Evolutionary conservation across 2,329 filamentous ascomycete species (phyloP), one percentile per base, ranked within the genome.

Genomic region (Daldinia sp.): DNA sequence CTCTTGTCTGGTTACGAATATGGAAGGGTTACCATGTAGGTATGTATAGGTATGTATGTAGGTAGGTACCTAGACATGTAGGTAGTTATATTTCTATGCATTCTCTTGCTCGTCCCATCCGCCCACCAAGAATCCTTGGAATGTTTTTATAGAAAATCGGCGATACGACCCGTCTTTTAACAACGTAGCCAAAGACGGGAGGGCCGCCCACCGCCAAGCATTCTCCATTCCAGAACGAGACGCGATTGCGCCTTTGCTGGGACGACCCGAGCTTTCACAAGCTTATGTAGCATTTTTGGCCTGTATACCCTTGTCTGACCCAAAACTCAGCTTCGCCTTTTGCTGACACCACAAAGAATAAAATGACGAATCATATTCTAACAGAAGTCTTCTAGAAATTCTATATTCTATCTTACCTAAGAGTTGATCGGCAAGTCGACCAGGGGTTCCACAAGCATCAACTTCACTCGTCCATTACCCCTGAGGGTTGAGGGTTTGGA

Each of bases 381-480:
- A 51, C 19, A 30, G 49, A 66, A 56, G 19, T 25, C 50, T 67
- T 67, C 64, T 56, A 59, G 64, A 67, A 67, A 30, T n/a, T 49
- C 43, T 54, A 61, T 56, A 61, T 51, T 25, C 30, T 43, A 58
- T 48, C 19, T 59, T 51, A 63, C 43, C 29, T 58, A 52, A 53
- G 49, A 55, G 23, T 50, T 34, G 58, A 61, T 54, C 58, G 58
- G 61, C 61, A 57, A 6, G 37, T 45, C 37, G 23, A 32, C 39
- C 39, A 47, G 35, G 32, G 59, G 34, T 60, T 45, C 57, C 25
- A 35, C 56, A 27, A 53, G 27, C 47, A 32, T 61, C 41, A 51
- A 47, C 49, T 60, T 50, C 50, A 47, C 25, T 56, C 29, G 29
- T 34, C 41, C 35, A 55, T 39, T 17, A 56, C 54, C 59, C 59